Evolutionary conservation across 164 flowering plant species (phyloP), one percentile per base, ranked within the genome.

Genomic region (Stephania yunnanensis): DNA sequence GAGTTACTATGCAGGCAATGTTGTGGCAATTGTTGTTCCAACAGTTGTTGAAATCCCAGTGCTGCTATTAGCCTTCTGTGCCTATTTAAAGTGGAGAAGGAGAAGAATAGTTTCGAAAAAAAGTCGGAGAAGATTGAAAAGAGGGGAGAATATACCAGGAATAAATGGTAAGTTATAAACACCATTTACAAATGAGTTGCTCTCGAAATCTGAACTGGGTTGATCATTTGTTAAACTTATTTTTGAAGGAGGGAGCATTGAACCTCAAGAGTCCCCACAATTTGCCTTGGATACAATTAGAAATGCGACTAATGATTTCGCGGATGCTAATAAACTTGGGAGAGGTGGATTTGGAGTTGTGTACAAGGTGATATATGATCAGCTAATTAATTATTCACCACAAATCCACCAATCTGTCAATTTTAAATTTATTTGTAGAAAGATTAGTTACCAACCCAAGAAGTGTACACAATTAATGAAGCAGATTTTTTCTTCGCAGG

Each of bases 321-420:
- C 82, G 0, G 74, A 48, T 8, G 74, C 44, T 9, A 85, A 83
- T 52, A 83, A 83, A 63, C 77, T 85, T 55, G 84, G 85, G 1
- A 52, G 79, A 76, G 87, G 84, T 73, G 85, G 85, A 58, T 81
- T 81, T 68, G 85, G 82, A 20, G 10, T 61, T 30, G 84, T 84
- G 12, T 84, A 78, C 64, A 80, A 78, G 86, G 86, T 84, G 69
- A 45, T 7, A 50, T 2, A 2, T 36, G 4, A 50, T 9, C 0
- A 50, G 55, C 15, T 48, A 8, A 12, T 25, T 36, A 36, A 36
- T 50, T 50, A 11, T 9, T 50, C 12, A 10, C 15, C 55, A 50
- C 15, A 50, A 15, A 50, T 7, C 55, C 15, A 11, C 55, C 12
- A 50, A 50, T 50, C 55, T 50, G 55, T 50, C 55, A 8, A 9